A percentile compares a stretch with the other conserved stretches of the same genome.
Conservation (phyloP, 345 rosid species). For the Bruguiera sexangula region DNA sequence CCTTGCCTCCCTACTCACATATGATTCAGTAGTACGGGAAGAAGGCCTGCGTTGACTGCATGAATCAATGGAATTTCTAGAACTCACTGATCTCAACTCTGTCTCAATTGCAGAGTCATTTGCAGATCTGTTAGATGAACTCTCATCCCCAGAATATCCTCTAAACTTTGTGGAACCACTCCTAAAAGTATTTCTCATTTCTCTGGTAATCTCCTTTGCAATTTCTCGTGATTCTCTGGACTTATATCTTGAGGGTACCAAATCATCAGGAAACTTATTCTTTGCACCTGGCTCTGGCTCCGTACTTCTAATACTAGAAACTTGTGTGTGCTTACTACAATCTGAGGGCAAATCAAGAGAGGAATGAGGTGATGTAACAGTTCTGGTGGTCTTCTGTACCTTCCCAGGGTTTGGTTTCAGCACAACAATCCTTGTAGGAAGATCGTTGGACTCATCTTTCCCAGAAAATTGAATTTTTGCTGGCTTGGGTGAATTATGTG, state of each 20-base stretch:
- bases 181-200: slow-evolving; percentile 49
- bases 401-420: slow-evolving; percentile 80
- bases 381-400: slow-evolving; percentile 39
- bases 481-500: slow-evolving; percentile 32
- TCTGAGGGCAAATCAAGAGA: slow-evolving; percentile 51
- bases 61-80: slow-evolving; percentile 40
- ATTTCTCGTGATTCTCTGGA: slow-evolving; percentile 66
- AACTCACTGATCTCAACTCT: slow-evolving; percentile 40
- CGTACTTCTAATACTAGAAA: slow-evolving; percentile 39
- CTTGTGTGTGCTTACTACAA: slow-evolving; percentile 28
- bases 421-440: slow-evolving; percentile 84
- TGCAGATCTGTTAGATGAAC: slow-evolving; percentile 63
- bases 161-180: slow-evolving; percentile 40
- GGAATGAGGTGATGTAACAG: slow-evolving; percentile 45
- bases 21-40: slow-evolving; percentile 56
- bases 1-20: slow-evolving; percentile 78
- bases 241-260: slow-evolving; percentile 45
- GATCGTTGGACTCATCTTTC: slow-evolving; percentile 31
- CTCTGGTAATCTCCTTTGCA: slow-evolving; percentile 59
- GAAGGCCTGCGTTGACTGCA: slow-evolving; percentile 39
- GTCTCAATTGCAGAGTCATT: slow-evolving; percentile 72
- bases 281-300: slow-evolving; percentile 34
- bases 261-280: slow-evolving; percentile 45
- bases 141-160: slow-evolving; percentile 79
- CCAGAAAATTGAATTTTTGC: slow-evolving; percentile 40